These are phyloP conservation scores for Xylaria grammica DNA, from an alignment of 495 filamentous ascomycete genomes.

Conservation along the genomic window DNA sequence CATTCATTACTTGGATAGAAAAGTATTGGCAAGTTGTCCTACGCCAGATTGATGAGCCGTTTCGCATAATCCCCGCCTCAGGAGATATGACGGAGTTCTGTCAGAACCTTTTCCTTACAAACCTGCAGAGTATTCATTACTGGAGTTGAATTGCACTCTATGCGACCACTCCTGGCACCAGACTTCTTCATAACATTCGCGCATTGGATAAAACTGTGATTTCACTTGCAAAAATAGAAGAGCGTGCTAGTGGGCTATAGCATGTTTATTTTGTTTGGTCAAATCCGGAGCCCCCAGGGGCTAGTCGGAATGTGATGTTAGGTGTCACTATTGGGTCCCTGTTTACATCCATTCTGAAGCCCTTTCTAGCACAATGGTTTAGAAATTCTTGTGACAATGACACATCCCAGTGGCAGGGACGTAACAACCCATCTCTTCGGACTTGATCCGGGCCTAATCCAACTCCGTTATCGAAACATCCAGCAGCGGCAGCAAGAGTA, in stretches of 20 bases:
- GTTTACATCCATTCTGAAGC: not conserved
- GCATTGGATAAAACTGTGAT: not conserved
- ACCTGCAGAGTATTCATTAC: slow-evolving; percentile 40
- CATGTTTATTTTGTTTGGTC: slow-evolving; percentile 4
- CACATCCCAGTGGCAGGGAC: not conserved
- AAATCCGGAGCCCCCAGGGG: not conserved
- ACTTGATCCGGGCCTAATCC: not conserved
- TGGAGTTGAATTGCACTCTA: too few species aligned
- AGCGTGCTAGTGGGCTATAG: not conserved
- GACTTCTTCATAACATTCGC: too few species aligned
- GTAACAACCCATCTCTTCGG: not conserved
- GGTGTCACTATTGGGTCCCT: not conserved
- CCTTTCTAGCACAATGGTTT: not conserved
- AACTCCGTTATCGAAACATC: not conserved
- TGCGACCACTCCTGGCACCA: too few species aligned
- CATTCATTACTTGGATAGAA: too few species aligned
- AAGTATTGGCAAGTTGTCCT: slow-evolving; percentile 66
- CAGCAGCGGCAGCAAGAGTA: not conserved
- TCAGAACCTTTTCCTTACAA: slow-evolving; percentile 39
- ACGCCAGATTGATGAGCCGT: slow-evolving; percentile 55
- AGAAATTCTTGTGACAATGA: not conserved
- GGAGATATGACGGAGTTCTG: not conserved
- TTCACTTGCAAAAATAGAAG: not conserved
- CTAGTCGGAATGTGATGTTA: not conserved
- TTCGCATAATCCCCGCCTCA: slow-evolving; percentile 49